phyloP scores from a whole-genome alignment of 2,329 filamentous ascomycete species.

The Stachybotrys elegans region DNA sequence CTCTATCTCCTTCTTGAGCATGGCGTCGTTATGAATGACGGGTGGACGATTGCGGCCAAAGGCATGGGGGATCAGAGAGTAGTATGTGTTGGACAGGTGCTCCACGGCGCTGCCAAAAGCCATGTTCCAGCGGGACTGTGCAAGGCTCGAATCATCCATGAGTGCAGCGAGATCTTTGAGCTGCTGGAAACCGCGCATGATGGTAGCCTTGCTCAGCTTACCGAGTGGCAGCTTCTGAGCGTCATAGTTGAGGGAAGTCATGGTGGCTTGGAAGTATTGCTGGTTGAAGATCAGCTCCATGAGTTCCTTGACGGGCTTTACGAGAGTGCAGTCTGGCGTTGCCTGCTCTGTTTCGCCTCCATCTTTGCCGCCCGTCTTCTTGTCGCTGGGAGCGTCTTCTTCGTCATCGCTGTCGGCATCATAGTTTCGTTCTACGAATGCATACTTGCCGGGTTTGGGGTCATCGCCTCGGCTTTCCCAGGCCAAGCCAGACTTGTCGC shows the following conservation, averaged over 20 bases:
- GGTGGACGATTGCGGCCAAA: constrained; percentile 73
- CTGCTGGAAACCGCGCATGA: constrained; percentile 68
- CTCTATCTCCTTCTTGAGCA: constrained; percentile 72
- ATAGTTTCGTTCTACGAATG: constrained; percentile 76
- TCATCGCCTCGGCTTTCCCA: constrained; percentile 50
- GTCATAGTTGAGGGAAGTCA: constrained; percentile 66
- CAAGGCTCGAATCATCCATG: constrained; percentile 48
- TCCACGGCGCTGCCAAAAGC: constrained; percentile 42
- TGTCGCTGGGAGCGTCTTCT: constrained; percentile 26
- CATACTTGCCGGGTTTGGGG: constrained; percentile 66
- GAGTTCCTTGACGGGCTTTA: constrained; percentile 57
- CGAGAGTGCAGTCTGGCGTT: constrained; percentile 50
- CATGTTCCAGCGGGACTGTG: constrained; percentile 36
- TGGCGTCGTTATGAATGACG: constrained; percentile 49
- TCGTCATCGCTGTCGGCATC: constrained; percentile 61
- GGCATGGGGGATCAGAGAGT: constrained; percentile 74
- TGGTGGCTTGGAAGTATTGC: constrained; percentile 62
- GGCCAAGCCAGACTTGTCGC: constrained; percentile 51
- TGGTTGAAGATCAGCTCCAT: constrained; percentile 83
- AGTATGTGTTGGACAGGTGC: constrained; percentile 70
- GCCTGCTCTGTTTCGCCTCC: constrained; percentile 27
- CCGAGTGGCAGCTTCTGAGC: constrained; percentile 74
- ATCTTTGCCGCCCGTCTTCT: constrained; percentile 25
- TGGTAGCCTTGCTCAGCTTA: constrained; percentile 75
- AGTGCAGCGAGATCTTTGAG: constrained; percentile 70